These are phyloP conservation scores for Lichtheimia hyalospora DNA, from an alignment of 371 early-diverging fungal species.

Conservation along the genomic window DNA sequence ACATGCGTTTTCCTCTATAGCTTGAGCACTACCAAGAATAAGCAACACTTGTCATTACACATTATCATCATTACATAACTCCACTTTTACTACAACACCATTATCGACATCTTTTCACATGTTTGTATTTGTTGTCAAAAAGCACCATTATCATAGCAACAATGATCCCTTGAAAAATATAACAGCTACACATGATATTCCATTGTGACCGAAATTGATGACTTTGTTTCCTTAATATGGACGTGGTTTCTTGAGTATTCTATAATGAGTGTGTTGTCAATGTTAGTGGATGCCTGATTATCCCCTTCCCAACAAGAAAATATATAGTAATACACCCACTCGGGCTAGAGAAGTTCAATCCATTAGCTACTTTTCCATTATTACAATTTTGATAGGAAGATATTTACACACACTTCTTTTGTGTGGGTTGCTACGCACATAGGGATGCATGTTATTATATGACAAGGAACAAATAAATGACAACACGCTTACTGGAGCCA, in stretches of 20 bases:
- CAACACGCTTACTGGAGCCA: conserved; percentile 1
- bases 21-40: not conserved
- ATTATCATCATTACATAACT: not conserved
- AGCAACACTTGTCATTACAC: not conserved
- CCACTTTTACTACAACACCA: too few species aligned
- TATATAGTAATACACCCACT: not conserved
- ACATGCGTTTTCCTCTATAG: not conserved
- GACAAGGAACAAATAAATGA: not conserved
- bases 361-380: not conserved
- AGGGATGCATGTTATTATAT: not conserved
- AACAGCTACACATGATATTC: not conserved
- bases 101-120: too few species aligned
- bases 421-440: not conserved
- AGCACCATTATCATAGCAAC: too few species aligned
- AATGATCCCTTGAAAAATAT: not conserved
- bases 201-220: too few species aligned
- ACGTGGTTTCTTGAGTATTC: not conserved
- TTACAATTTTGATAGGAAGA: not conserved
- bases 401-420: conserved; percentile 1
- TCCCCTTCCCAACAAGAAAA: not conserved
- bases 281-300: not conserved
- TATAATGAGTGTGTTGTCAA: not conserved
- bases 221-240: not conserved
- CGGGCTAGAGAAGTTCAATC: not conserved
- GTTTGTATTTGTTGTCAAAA: too few species aligned